Base-by-base conservation (phyloP, 768 basidiomycete species). In the Russula sp. region DNA sequence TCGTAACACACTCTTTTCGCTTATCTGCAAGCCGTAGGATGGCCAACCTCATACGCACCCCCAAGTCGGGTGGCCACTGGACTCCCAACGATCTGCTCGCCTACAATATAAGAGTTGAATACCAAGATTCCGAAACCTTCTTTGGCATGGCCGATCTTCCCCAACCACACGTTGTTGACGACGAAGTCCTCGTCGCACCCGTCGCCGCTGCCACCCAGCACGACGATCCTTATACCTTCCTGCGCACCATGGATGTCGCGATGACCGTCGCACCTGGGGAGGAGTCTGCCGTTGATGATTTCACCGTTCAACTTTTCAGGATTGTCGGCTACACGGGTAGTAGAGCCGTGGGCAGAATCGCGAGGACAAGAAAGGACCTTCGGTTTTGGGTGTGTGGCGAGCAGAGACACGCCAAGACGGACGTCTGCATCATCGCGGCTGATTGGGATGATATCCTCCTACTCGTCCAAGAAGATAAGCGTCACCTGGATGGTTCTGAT, bases 51-150 rank as follows among this genome's bases (percentile, higher is more conserved):
- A 34, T 41, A 7, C 53, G 47, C 11, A n/a, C 36, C 41, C 38
- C 60, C 7, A 61, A 56, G 54, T 56, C 54, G 10, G 47, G 55
- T 20, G 51, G 39, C 18, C 41, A 61, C 16, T 61, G 60, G 53
- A 50, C n/a, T 2, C 7, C 5, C 7, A 18, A 20, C 34, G 48
- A 61, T 8, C 14, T 61, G 32, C 11, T 25, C 1, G 20, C 54
- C 16, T 61, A 48, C 14, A 46, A 52, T n/a, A 25, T 52, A n/a
- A 14, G 2, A 20, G 10, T 56, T 25, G 7, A 45, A 7, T 20
- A 20, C 6, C n/a, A 20, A 7, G 43, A 45, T 8, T 7, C 18
- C 7, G 16, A 5, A 5, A 20, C 6, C 5, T 45, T 45, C n/a
- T 45, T 45, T 20, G 43, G 18, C 43, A 48, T 41, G 48, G 22